Evolutionary conservation across 2,329 filamentous ascomycete genomes (phyloP), one percentile per base, ranked within the genome.

Genomic region (Phoma sp.): DNA sequence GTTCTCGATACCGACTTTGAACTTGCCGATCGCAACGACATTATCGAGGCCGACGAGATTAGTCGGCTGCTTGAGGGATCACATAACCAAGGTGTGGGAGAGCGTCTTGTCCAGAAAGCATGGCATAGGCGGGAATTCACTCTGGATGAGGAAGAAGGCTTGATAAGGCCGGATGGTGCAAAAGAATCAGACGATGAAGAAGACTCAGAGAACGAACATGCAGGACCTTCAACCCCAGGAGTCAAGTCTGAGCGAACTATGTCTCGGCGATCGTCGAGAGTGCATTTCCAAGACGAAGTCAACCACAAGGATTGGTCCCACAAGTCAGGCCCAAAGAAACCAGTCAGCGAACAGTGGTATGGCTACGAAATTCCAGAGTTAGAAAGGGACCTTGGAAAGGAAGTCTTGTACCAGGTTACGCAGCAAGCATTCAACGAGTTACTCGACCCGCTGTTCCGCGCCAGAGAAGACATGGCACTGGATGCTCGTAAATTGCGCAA

Each of bases 371-470:
- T 96, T 14, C 89, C 90, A 1, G 86, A 90, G 61, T 87, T 89
- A 1, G 92, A 96, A 72, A 84, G 84, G 54, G 92, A 96, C 71
- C 87, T 91, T 5, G 92, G 91, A 30, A 91, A 89, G 63, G 92
- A 98, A 69, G 89, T 97, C 4, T 79, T 98, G 1, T 97, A 96
- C 68, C 91, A 96, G 72, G 87, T 96, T 26, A 92, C 91, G 0
- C 92, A 97, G 73, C 90, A 96, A 74, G 90, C 92, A 0, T 91
- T 96, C 77, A 97, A 98, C 67, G 92, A 98, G 75, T 80, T 98
- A 2, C 84, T 99, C 0, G 91, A 98, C 68, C 83, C 87, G 1
- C 81, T 99, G 0, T 99, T 99, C 78, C 89, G 89, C 62, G 81
- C 83, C 4, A 88, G 89, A 60, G 93, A 98, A 73, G 87, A 93